Percentiles rank a stretch among this genome's conserved stretches.
Evolutionary conservation across 192 early-diverging fungal genomes (phyloP).

Genomic region (Backusella tuberculispora): DNA sequence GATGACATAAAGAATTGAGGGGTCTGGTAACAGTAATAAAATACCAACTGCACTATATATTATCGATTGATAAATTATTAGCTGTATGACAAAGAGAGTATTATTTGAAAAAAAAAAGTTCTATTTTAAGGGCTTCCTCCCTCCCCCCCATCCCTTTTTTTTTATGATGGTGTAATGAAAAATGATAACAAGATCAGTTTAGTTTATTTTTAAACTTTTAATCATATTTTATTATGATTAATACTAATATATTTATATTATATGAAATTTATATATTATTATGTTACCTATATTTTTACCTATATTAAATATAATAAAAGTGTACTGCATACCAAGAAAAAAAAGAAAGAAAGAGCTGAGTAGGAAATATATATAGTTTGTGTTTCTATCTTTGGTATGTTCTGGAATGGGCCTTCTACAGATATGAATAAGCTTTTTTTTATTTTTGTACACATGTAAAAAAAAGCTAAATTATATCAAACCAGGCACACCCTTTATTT

Average conservation of each 20-base stretch:
- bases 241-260: background rate
- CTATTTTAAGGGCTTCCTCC: too few relatives aligned
- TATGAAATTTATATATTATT: background rate
- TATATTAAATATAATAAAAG: background rate
- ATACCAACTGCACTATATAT: too few relatives aligned
- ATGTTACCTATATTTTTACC: background rate
- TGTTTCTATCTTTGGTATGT: background rate
- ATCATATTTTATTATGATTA: background rate
- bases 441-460: too few relatives aligned
- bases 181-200: background rate
- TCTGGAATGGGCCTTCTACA: background rate
- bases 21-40: background rate
- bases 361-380: background rate
- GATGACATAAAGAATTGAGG: background rate
- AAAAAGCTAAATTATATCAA: background rate
- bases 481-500: background rate
- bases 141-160: background rate
- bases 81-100: too few relatives aligned
- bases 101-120: too few relatives aligned
- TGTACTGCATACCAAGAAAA: background rate
- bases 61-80: too few relatives aligned
- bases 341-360: background rate
- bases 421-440: background rate
- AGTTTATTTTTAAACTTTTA: slow-evolving; percentile 6
- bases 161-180: background rate